A percentile compares a stretch with the other conserved stretches of the same genome.
Evolutionary conservation across 2,329 filamentous ascomycete species (phyloP).

Genomic region (Periconia sp.): DNA sequence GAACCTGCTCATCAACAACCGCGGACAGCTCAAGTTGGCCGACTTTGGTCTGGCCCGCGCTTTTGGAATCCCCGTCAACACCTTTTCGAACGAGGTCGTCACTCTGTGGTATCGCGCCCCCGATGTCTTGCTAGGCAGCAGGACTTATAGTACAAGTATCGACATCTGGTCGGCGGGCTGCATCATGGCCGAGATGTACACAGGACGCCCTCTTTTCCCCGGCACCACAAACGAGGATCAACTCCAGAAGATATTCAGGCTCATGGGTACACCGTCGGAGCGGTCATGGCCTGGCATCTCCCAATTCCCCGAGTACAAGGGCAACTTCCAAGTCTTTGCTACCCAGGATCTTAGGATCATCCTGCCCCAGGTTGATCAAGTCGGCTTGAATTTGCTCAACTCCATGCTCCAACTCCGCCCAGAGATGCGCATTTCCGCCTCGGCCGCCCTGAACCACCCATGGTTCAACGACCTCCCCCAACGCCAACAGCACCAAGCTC

Average conservation of each 20-base stretch:
- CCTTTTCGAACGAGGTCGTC: constrained; percentile 96
- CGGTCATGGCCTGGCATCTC: constrained; percentile 94
- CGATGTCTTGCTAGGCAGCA: constrained; percentile 87
- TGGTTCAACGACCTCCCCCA: constrained; percentile 83
- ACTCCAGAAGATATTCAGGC: constrained; percentile 92
- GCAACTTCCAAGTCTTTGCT: constrained; percentile 89
- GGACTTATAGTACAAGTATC: constrained; percentile 99
- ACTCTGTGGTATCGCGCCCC: constrained; percentile 97
- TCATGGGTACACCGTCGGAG: constrained; percentile 97
- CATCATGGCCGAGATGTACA: constrained; percentile 99
- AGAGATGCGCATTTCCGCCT: constrained; percentile 85
- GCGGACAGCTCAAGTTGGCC: constrained; percentile 86
- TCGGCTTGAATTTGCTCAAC: constrained; percentile 83
- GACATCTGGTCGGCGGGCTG: constrained; percentile 99
- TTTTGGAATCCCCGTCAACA: constrained; percentile 96
- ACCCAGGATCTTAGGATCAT: constrained; percentile 88
- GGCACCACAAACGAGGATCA: constrained; percentile 99
- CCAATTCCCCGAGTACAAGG: constrained; percentile 96
- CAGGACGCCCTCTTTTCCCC: constrained; percentile 89
- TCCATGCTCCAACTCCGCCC: constrained; percentile 91
- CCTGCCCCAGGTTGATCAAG: constrained; percentile 83
- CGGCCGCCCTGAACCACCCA: constrained; percentile 82
- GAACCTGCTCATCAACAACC: constrained; percentile 92
- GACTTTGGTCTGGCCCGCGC: constrained; percentile 93
- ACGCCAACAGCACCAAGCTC: constrained; percentile 44